A percentile compares a stretch with the other conserved stretches of the same genome.
Conservation (phyloP, 2,329 filamentous ascomycete species). For the Diaporthe helianthi region DNA sequence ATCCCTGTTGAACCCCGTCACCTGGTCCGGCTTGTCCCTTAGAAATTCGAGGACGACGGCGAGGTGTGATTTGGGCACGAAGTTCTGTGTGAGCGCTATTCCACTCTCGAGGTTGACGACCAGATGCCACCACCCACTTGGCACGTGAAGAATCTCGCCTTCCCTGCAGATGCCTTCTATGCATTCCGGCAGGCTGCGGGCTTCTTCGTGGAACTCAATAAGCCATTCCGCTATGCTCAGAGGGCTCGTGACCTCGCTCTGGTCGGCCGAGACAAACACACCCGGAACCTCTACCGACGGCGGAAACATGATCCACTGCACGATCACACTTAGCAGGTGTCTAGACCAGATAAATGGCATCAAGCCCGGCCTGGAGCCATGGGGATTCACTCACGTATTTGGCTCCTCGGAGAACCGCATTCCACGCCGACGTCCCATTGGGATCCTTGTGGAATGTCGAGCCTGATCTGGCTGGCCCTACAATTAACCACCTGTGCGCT, state of each 20-base stretch:
- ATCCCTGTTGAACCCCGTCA: slow-evolving; percentile 81
- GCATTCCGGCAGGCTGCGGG: slow-evolving; percentile 77
- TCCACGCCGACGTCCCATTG: slow-evolving; percentile 84
- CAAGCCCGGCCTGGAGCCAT: background rate
- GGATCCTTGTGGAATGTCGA: slow-evolving; percentile 93
- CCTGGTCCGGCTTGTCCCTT: slow-evolving; percentile 80
- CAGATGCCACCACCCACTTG: slow-evolving; percentile 95
- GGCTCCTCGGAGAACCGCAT: slow-evolving; percentile 84
- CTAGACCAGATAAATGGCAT: background rate
- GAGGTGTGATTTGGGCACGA: slow-evolving; percentile 80
- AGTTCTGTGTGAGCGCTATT: slow-evolving; percentile 94
- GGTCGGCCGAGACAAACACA: slow-evolving; percentile 87
- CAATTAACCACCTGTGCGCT: slow-evolving; percentile 90
- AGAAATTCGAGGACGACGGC: slow-evolving; percentile 80
- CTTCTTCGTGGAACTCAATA: slow-evolving; percentile 85
- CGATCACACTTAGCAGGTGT: background rate
- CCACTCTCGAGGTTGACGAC: slow-evolving; percentile 87
- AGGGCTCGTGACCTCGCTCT: slow-evolving; percentile 91
- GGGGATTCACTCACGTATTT: slow-evolving; percentile 68
- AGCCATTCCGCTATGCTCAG: slow-evolving; percentile 98
- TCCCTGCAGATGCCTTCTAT: slow-evolving; percentile 83
- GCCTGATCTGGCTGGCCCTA: slow-evolving; percentile 85
- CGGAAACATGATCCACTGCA: slow-evolving; percentile 91
- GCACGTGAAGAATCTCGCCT: slow-evolving; percentile 91
- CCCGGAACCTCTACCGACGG: slow-evolving; percentile 80